These are phyloP conservation scores for Blechomonas ayalai DNA, from an alignment of 208 protist species.

Conservation along the genomic window DNA sequence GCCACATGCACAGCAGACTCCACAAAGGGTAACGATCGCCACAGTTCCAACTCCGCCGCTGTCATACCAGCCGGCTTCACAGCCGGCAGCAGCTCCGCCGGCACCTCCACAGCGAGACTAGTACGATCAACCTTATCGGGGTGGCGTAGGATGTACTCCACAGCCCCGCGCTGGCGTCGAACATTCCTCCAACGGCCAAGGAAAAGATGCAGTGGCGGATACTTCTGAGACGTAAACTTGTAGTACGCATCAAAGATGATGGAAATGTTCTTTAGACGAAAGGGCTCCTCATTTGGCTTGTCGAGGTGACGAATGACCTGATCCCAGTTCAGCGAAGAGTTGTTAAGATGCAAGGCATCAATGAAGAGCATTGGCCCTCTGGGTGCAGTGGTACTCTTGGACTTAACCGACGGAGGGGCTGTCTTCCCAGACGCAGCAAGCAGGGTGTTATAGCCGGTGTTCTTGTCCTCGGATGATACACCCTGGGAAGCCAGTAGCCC, in stretches of 20 bases:
- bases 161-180: conserved; percentile 48
- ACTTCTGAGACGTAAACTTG: conserved; percentile 64
- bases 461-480: conserved; percentile 53
- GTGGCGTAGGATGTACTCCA: conserved; percentile 83
- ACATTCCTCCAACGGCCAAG: conserved; percentile 77
- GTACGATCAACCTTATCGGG: conserved; percentile 75
- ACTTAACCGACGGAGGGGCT: conserved; percentile 38
- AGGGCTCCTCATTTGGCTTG: conserved; percentile 45
- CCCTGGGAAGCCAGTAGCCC: conserved; percentile 81
- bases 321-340: conserved; percentile 63
- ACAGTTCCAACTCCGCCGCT: conserved; percentile 55
- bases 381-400: conserved; percentile 49
- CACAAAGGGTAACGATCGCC: conserved; percentile 70
- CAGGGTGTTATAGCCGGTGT: conserved; percentile 66
- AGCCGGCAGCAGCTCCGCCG: conserved; percentile 39
- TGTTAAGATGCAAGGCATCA: conserved; percentile 54
- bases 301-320: conserved; percentile 69
- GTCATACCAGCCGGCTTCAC: conserved; percentile 25
- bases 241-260: conserved; percentile 85
- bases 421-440: conserved; percentile 56
- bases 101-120: conserved; percentile 33
- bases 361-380: conserved; percentile 69
- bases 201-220: conserved; percentile 70
- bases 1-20: conserved; percentile 80
- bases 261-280: conserved; percentile 65